Base-by-base conservation (phyloP, 371 early-diverging fungal genomes). In the Apophysomyces sp. region DNA sequence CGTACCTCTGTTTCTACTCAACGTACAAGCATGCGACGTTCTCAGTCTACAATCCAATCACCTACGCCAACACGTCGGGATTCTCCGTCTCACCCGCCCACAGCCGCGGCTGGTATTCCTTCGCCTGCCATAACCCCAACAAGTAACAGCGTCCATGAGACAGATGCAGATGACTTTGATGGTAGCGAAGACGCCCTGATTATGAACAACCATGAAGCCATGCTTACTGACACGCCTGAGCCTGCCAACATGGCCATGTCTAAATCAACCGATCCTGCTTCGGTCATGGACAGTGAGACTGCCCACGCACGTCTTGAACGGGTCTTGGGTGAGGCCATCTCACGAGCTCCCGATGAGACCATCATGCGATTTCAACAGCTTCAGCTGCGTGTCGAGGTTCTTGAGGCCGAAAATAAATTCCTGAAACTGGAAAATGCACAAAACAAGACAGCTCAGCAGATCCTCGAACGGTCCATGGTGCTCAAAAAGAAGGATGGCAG, bases 321-420 rank as follows among this genome's bases (percentile, higher is more conserved):
- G 3, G 61, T 73, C 5, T 26, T 77, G n/a, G 81, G 75, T 9
- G 69, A 73, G 56, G 71, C 74, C 32, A 75, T 76, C 6, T 13
- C 64, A 0, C 71, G 66, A 57, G 72, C 78, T 3, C 78, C 76
- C 13, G 78, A 83, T 41, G 73, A 79, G 26, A 66, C 71, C n/a
- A 67, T 69, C 13, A 72, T 81, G 68, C 73, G 72, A 11, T 52
- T 84, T n/a, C 82, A 84, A 51, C 82, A 82, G 32, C 58, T 82
- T 2, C 80, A 81, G 51, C 44, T 80, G 9, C 76, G 81, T 29
- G 74, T 84, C 7, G 82, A 81, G 52, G 78, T 82, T 0, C 64
- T 84, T 16, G 82, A 82, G 63, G 78, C 81, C 4, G 84, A 84
- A 66, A 84, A 84, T 61, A 71, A 76, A 37, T 73, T 59, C 30